Base-by-base conservation (phyloP, 768 basidiomycete species). In the Dioszegia hungarica region DNA sequence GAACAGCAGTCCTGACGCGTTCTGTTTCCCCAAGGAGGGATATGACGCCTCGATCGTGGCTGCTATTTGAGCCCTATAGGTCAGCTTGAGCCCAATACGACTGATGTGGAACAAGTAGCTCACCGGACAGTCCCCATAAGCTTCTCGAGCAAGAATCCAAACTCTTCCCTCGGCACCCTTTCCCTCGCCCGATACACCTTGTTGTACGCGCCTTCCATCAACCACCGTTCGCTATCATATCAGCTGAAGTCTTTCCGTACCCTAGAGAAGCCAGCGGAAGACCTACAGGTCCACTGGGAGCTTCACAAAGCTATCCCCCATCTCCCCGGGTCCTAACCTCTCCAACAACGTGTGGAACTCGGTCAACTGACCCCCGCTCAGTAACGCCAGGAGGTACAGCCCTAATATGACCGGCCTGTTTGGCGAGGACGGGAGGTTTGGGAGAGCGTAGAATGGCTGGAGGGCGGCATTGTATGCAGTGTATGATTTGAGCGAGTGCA, bases 121-220 rank as follows among this genome's bases (percentile, higher is more conserved):
- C 60, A 91, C 92, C 92, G 80, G 66, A 97, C 93, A 3, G 93
- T 97, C 15, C 86, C 87, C 86, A 95, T 90, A 68, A 95, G 79
- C 66, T 88, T 88, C 70, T 93, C 89, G 10, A 95, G 84, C 67
- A 97, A 90, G 79, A 89, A 89, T 64, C 87, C 89, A 80, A 95
- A 95, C 73, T 98, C 94, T 61, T 91, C 89, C 34, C 88, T 84
- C 1, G 93, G 91, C 1, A 92, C 89, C 67, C 91, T 86, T 62
- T 89, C 89, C 63, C 92, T 84, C 34, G 93, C 93, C 68, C 88
- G 85, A 89, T 93, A 99, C 11, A 97, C 94, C 75, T 94, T 94
- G 77, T 89, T 90, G 76, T 98, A 99, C 68, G 88, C 88, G 36
- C 94, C 94, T 75, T 98, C 94, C 94, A 99, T 99, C 41, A 98